Evolutionary conservation across 202 grass and related monocot species (phyloP).

Genomic region (Digitaria exilis): DNA sequence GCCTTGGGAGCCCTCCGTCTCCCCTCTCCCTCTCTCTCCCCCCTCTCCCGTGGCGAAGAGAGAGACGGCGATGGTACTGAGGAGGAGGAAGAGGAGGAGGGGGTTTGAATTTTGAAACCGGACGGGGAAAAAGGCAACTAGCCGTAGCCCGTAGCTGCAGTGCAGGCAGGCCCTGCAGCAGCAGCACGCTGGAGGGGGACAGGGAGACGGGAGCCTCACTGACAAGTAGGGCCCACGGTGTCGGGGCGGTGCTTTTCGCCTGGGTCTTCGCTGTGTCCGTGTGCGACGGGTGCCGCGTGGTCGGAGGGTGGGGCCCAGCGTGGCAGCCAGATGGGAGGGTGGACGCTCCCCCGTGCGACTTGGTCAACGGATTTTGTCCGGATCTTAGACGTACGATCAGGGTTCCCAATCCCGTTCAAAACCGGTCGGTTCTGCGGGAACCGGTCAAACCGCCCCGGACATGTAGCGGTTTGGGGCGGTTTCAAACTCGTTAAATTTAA

Average conservation of each 20-base stretch:
- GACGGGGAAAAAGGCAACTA: conserved; percentile 3
- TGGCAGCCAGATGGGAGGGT: background rate
- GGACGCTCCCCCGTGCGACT: background rate
- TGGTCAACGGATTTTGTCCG: background rate
- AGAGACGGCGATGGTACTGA: too few relatives aligned
- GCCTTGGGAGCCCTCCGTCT: background rate
- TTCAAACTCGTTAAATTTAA: too few relatives aligned
- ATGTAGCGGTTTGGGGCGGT: too few relatives aligned
- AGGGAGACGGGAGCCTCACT: background rate
- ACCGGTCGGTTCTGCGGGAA: too few relatives aligned
- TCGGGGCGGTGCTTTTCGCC: background rate
- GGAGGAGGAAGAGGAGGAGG: background rate
- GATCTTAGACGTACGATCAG: too few relatives aligned
- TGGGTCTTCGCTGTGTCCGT: background rate
- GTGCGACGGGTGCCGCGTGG: background rate
- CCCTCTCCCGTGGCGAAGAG: background rate
- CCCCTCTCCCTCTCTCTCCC: background rate
- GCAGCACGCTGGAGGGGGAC: background rate
- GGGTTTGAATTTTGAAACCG: conserved; percentile 49
- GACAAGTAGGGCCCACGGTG: background rate
- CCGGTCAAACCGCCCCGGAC: too few relatives aligned
- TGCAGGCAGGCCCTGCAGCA: background rate
- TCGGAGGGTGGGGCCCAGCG: background rate
- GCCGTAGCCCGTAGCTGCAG: conserved; percentile 29
- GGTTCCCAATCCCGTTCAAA: too few relatives aligned